Evolutionary conservation across 73 alveolate species (phyloP).

Genomic region (Symbiodinium pilosum): DNA sequence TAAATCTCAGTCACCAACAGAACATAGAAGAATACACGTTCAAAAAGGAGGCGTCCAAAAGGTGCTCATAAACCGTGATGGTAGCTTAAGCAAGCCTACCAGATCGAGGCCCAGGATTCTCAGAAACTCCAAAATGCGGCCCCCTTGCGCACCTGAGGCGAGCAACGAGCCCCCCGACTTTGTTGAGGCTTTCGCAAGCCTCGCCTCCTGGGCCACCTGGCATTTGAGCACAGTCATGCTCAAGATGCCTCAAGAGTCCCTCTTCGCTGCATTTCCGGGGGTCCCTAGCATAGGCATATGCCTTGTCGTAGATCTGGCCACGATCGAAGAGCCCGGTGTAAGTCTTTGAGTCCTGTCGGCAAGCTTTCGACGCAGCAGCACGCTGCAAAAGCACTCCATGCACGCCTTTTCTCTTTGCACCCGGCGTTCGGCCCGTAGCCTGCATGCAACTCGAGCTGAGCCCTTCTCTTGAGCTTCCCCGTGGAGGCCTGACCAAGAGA

Average conservation of each 20-base stretch:
- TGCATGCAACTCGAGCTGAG: not conserved
- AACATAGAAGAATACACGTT: too few relatives aligned
- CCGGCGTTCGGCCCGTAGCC: conserved; percentile 89
- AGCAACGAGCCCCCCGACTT: conserved; percentile 68
- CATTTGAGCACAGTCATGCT: too few relatives aligned
- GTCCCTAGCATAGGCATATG: too few relatives aligned
- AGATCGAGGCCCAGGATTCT: too few relatives aligned
- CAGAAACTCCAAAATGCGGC: too few relatives aligned
- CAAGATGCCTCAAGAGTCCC: too few relatives aligned
- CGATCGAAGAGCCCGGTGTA: conserved; percentile 90
- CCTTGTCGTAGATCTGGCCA: conserved; percentile 87
- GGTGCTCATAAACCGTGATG: too few relatives aligned
- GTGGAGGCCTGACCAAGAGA: conserved; percentile 39
- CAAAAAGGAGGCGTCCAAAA: too few relatives aligned
- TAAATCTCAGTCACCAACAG: too few relatives aligned
- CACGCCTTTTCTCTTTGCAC: conserved; percentile 81
- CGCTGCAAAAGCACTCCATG: not conserved
- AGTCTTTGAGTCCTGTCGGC: conserved; percentile 60
- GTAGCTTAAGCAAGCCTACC: too few relatives aligned
- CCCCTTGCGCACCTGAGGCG: not conserved
- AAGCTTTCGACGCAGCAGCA: not conserved
- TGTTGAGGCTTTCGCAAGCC: conserved; percentile 41
- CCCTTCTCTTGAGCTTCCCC: not conserved
- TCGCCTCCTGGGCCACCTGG: conserved; percentile 85
- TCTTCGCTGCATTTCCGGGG: too few relatives aligned